Evolutionary conservation across 78 protist genomes (phyloP), one percentile per base, ranked within the genome.

Genomic region (Polysphondylium violaceum): DNA sequence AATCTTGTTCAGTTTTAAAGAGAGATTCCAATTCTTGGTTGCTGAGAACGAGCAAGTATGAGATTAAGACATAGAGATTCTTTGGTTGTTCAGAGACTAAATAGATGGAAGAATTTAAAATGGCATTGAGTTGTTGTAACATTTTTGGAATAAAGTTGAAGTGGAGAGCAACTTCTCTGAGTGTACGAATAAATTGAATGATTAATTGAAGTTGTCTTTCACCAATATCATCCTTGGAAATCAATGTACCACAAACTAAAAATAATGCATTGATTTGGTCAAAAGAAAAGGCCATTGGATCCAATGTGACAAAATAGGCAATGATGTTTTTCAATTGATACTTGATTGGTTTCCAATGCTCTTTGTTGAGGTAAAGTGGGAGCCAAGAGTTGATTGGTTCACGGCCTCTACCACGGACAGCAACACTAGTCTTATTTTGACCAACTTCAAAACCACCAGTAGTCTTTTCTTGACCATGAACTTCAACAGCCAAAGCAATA

Each of bases 311-410:
- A 69, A 69, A 89, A 25, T 74, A 89, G 25, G 76, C 94, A 72
- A 89, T 51, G n/a, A 79, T 72, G 31, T 67, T 77, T 8, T 65
- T 59, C 2, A 89, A 40, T 64, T 78, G 81, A 31, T 44, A 78
- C 27, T 63, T 59, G 21, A 41, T 60, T 25, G 76, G 40, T 31
- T 89, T 43, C 88, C 94, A 72, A 71, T 89, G 94, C 29, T 44
- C 76, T 1, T 11, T 35, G 27, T 61, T 35, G n/a, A 89, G 29
- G 31, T 89, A 89, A 5, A 89, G 36, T 64, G 94, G 94, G 43
- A 89, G 35, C 88, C 87, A 89, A 19, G 72, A 29, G 16, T 89
- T 89, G 58, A 89, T 89, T 38, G 94, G 88, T 19, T 89, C 94
- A 59, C 94, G 76, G 41, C 94, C 94, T 56, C 94, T 61, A 47